Percentiles rank a stretch among this genome's conserved stretches.
phyloP scores from a whole-genome alignment of 129 eudicot genomes.

The Logfia minima region DNA sequence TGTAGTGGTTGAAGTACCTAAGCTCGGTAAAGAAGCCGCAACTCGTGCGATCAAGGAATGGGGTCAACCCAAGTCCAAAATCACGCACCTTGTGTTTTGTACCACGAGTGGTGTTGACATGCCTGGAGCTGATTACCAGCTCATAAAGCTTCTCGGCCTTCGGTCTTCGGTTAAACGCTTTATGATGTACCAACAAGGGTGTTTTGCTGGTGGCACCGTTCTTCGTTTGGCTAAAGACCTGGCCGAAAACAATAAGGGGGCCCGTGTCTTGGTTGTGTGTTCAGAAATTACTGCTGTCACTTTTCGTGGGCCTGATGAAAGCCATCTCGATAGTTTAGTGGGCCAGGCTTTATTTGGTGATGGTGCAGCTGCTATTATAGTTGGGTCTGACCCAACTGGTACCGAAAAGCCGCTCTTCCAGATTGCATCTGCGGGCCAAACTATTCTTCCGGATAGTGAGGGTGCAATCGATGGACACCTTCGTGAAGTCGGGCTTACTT shows the following conservation, averaged over 20 bases:
- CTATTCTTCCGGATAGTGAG: slow-evolving; percentile 30
- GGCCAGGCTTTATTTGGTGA: slow-evolving; percentile 40
- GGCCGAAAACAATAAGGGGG: slow-evolving; percentile 42
- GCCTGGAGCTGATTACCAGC: slow-evolving; percentile 41
- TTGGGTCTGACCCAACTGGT: slow-evolving; percentile 27
- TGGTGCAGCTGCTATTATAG: slow-evolving; percentile 34
- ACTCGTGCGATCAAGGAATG: slow-evolving; percentile 31
- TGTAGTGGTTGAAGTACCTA: slow-evolving; percentile 31
- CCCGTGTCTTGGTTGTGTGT: slow-evolving; percentile 33
- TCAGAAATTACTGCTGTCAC: slow-evolving; percentile 27
- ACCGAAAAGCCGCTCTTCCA: slow-evolving; percentile 34
- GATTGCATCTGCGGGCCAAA: slow-evolving; percentile 25
- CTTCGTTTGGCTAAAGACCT: slow-evolving; percentile 40
- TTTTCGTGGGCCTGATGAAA: slow-evolving; percentile 36
- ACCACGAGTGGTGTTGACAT: slow-evolving; percentile 34
- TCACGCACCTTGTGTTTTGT: slow-evolving; percentile 35
- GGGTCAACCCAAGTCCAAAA: slow-evolving; percentile 35
- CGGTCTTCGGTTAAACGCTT: slow-evolving; percentile 29
- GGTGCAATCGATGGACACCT: slow-evolving; percentile 36
- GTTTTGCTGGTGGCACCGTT: slow-evolving; percentile 35
- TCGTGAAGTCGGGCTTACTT: slow-evolving; percentile 30
- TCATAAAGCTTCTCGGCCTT: slow-evolving; percentile 31
- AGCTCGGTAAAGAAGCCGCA: slow-evolving; percentile 35
- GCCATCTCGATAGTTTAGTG: slow-evolving; percentile 28
- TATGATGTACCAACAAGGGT: slow-evolving; percentile 34